phyloP scores from a whole-genome alignment of 768 basidiomycete species.

The Mycena maculata region DNA sequence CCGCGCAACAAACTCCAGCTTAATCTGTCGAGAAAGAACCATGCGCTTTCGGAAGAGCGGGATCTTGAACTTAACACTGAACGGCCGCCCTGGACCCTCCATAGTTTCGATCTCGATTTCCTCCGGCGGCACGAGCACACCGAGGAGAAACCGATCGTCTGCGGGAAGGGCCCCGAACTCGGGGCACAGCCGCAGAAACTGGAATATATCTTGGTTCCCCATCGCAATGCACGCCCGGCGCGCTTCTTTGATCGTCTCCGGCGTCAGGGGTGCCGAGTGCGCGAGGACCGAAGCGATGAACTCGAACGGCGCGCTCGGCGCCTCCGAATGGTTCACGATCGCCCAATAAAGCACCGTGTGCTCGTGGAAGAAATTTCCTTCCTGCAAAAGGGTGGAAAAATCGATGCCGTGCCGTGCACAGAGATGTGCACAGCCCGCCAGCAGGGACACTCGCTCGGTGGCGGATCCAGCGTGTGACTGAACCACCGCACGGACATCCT shows the following conservation, averaged over 20 bases:
- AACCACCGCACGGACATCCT: background rate
- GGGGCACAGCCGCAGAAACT: conserved; percentile 15
- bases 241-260: conserved; percentile 12
- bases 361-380: background rate
- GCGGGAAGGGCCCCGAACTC: conserved; percentile 13
- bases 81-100: conserved; percentile 4
- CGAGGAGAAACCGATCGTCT: conserved; percentile 17
- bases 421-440: conserved; percentile 13
- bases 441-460: conserved; percentile 5
- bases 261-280: conserved; percentile 4
- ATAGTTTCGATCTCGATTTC: conserved; percentile 8
- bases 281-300: conserved; percentile 8
- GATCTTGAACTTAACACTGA: conserved; percentile 24
- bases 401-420: conserved; percentile 5
- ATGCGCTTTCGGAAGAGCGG: conserved; percentile 24
- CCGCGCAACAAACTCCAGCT: conserved; percentile 21
- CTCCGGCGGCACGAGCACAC: conserved; percentile 8
- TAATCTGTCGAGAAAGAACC: background rate
- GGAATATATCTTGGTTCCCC: conserved; percentile 15
- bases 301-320: conserved; percentile 6
- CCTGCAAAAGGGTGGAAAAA: conserved; percentile 14
- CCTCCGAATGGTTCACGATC: conserved; percentile 15
- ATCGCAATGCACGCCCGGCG: conserved; percentile 15
- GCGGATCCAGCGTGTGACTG: conserved; percentile 3
- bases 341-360: conserved; percentile 24